phyloP scores from a whole-genome alignment of 2,329 filamentous ascomycete genomes.

The Beauveria medogensis region DNA sequence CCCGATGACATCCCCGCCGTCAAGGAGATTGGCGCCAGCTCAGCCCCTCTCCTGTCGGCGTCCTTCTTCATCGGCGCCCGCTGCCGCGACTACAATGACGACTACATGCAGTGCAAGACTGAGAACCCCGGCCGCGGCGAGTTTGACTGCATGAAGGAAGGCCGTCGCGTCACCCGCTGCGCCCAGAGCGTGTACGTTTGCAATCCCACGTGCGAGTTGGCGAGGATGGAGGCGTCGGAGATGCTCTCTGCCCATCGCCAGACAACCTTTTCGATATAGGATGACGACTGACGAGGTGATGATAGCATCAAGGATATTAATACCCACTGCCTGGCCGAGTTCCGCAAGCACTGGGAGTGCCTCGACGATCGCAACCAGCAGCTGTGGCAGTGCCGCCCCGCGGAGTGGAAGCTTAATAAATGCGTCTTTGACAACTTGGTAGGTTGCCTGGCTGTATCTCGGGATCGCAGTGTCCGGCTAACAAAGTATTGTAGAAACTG shows the following conservation, averaged over 20 bases:
- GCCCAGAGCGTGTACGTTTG: slow-evolving; percentile 83
- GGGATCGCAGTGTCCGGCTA: neutral
- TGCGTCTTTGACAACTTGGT: slow-evolving; percentile 96
- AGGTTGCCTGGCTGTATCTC: slow-evolving; percentile 28
- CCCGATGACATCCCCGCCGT: slow-evolving; percentile 88
- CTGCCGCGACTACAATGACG: slow-evolving; percentile 94
- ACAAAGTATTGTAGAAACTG: slow-evolving; percentile 49
- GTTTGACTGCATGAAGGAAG: slow-evolving; percentile 92
- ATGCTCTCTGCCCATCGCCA: neutral
- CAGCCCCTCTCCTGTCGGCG: slow-evolving; percentile 83
- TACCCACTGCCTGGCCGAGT: slow-evolving; percentile 84
- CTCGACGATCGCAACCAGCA: slow-evolving; percentile 97
- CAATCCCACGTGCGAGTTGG: neutral
- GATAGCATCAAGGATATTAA: slow-evolving; percentile 86
- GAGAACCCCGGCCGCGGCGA: slow-evolving; percentile 87
- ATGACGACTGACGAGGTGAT: neutral
- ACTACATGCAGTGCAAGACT: slow-evolving; percentile 99
- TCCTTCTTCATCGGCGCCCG: slow-evolving; percentile 95
- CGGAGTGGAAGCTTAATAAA: slow-evolving; percentile 85
- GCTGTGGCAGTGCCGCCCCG: slow-evolving; percentile 85
- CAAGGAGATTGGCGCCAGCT: slow-evolving; percentile 86
- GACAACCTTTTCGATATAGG: neutral
- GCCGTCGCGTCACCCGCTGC: slow-evolving; percentile 91
- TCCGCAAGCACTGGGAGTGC: slow-evolving; percentile 90
- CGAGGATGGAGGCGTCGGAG: neutral